Base-by-base conservation (phyloP, 352 stramenopile species). In the Phytophthora macrochlamydospora region DNA sequence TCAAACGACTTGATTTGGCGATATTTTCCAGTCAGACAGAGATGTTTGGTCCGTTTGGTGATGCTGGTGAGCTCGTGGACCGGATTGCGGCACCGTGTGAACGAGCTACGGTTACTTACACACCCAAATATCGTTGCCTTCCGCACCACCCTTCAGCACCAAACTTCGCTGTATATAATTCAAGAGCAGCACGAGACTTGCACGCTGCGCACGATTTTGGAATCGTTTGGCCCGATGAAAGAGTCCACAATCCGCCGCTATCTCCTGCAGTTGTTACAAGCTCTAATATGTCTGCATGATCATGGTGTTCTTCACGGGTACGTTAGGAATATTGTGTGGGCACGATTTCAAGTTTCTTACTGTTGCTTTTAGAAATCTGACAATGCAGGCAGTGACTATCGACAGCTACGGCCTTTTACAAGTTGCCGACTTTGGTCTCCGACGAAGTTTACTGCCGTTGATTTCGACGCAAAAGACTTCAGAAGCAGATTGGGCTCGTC, bases 151-250 rank as follows among this genome's bases (percentile, higher is more conserved):
- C n/a, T 87, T 2, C 65, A 81, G 38, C 56, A 57, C 24, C 51
- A 69, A 18, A 55, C 40, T 12, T 73, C 73, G 8, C 48, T 89
- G 11, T 81, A 71, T 38, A 31, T 91, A 14, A 55, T 89, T 0
- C 58, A 87, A 40, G 60, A 75, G 4, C 40, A 59, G 1, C 61
- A 72, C 18, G 71, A 83, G 40, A 79, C 69, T 48, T 91, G 83
- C 50, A 74, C 74, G n/a, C 51, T 91, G 2, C 57, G 65, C 14
- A 90, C 83, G 28, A 87, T 91, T 32, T 65, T 93, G 2, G 72
- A 78, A 51, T 87, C 81, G 7, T 93, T 93, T 62, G 85, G 85
- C 1, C 57, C 73, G 0, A 93, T 93, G 85, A 91, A 89, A 29
- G 85, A 93, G 52, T 56, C 81, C 8, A 90, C 79, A 14, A 85